Evolutionary conservation across 225 moss, liverwort and hornwort species (phyloP), one percentile per base, ranked within the genome.

Genomic region (Thuidium tamariscinum): DNA sequence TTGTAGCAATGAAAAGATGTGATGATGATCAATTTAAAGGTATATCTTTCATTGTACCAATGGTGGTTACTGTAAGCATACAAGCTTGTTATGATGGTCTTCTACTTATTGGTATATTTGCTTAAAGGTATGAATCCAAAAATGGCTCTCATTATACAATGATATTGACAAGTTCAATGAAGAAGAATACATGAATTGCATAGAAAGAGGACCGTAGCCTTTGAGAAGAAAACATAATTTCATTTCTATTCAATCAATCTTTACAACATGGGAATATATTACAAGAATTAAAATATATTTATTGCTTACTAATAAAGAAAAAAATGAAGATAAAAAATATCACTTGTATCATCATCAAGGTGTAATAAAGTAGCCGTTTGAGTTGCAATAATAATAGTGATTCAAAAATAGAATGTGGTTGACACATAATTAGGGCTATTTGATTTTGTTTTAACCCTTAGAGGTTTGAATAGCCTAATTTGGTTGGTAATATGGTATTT

Each of bases 51-150:
- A 48, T 32, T 73, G 1, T 49, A 49, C 7, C 7, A 32, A 32
- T 11, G 7, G 12, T 73, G 2, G 29, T 71, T 71, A 5, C 2
- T 6, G 30, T 30, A 1, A 72, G 2, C 0, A 46, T 0, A 46
- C 3, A 46, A 48, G 1, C 4, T 46, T 30, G 3, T 0, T 18
- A 0, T 30, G 18, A 30, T 72, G 11, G 30, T 42, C 70, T 0
- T 1, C 1, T 42, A 16, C 3, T 16, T 16, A 7, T 1, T n/a
- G n/a, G n/a, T n/a, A n/a, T n/a, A n/a, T n/a, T n/a, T n/a, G n/a
- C n/a, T n/a, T n/a, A n/a, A n/a, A n/a, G n/a, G n/a, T n/a, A n/a
- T n/a, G n/a, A n/a, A n/a, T n/a, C n/a, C n/a, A n/a, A n/a, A n/a
- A n/a, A n/a, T n/a, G n/a, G n/a, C n/a, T n/a, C n/a, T n/a, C n/a